A percentile compares a stretch with the other conserved stretches of the same genome.
Evolutionary conservation across 257 asterid genomes (phyloP).

Genomic region (Fraxinus quadrangulata): DNA sequence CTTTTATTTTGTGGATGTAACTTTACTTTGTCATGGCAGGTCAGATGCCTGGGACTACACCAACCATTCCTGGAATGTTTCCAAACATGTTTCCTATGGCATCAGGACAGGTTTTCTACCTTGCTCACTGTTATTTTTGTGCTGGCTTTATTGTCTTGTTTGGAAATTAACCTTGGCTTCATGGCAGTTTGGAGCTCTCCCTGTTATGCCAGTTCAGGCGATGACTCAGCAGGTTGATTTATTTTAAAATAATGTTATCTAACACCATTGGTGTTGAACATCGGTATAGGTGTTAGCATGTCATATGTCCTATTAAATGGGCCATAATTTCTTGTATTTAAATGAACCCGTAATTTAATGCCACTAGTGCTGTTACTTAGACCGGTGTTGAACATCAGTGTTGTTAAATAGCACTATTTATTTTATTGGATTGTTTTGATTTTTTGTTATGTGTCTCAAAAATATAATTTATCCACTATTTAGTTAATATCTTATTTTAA

Average conservation of each 20-base stretch:
- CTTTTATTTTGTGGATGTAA: constrained; percentile 32
- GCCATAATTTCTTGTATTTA: too few species aligned
- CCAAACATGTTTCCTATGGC: constrained; percentile 74
- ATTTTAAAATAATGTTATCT: background rate
- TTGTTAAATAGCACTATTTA: too few species aligned
- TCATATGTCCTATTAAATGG: too few species aligned
- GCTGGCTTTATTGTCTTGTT: constrained; percentile 21
- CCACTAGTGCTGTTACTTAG: too few species aligned
- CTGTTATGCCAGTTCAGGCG: constrained; percentile 85
- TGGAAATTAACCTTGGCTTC: constrained; percentile 19
- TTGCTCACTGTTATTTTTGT: background rate
- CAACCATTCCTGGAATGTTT: constrained; percentile 77
- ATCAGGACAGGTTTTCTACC: constrained; percentile 66
- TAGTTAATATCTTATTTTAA: constrained; percentile 8
- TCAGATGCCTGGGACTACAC: constrained; percentile 67
- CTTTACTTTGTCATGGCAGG: constrained; percentile 57
- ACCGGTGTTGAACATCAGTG: too few species aligned
- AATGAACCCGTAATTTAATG: too few species aligned
- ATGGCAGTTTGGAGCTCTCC: constrained; percentile 71
- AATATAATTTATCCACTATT: background rate
- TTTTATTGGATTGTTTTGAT: background rate
- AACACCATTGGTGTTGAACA: too few species aligned
- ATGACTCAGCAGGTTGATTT: constrained; percentile 95
- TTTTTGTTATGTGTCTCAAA: background rate
- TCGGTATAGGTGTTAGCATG: too few species aligned